Percentiles rank a stretch among this genome's conserved stretches.
Conservation (phyloP, 2,329 filamentous ascomycete genomes). For the Geosmithia morbida region DNA sequence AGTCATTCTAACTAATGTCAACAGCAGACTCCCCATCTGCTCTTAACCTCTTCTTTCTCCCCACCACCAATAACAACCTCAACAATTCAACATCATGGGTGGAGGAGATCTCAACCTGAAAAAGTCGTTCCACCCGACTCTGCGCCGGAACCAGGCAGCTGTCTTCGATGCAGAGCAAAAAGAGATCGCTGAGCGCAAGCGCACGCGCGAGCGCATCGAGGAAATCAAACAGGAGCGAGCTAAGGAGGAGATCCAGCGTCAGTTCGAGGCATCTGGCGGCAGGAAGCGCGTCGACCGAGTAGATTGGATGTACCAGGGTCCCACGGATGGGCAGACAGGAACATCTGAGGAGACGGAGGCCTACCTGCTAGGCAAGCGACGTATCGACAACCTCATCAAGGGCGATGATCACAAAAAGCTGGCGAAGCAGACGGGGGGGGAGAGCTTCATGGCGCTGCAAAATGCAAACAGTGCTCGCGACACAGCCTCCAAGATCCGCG, state of each 20-base stretch:
- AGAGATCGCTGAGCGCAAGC: conserved; percentile 87
- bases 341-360: conserved; percentile 84
- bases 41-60: not conserved
- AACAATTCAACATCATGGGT: conserved; percentile 51
- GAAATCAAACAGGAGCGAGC: conserved; percentile 89
- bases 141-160: conserved; percentile 79
- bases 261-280: conserved; percentile 81
- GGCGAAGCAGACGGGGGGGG: conserved; percentile 55
- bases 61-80: conserved; percentile 1
- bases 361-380: conserved; percentile 81
- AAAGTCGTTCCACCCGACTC: conserved; percentile 84
- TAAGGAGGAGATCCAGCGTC: conserved; percentile 78
- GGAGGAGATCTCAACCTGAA: conserved; percentile 92
- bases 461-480: conserved; percentile 65
- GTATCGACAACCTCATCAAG: conserved; percentile 72
- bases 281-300: conserved; percentile 69
- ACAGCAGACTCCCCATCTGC: not conserved
- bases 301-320: conserved; percentile 97
- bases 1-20: not conserved
- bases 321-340: conserved; percentile 60
- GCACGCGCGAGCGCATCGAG: conserved; percentile 78
- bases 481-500: conserved; percentile 70
- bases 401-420: conserved; percentile 69
- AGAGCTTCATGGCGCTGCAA: conserved; percentile 45
- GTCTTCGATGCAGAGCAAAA: conserved; percentile 89